Conservation (phyloP, 306 rosid genomes). For the Prunus campanulata region DNA sequence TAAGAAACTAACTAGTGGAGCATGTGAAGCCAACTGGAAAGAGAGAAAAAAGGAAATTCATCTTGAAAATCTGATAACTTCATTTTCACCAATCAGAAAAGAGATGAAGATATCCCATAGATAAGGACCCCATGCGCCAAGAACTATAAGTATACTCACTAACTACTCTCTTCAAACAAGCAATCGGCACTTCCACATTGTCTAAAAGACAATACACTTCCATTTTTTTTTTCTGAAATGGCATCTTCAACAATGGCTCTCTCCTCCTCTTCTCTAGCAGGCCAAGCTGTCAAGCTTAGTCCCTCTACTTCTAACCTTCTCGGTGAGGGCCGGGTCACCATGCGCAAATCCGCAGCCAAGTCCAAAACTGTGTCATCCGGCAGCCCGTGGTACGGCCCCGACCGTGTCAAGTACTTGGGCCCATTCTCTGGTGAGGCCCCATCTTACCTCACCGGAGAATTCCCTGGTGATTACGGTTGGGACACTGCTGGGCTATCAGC, state of each 20-base stretch:
- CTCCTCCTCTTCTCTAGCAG: slow-evolving; percentile 31
- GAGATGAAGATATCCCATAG: slow-evolving; percentile 24
- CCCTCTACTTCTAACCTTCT: background rate
- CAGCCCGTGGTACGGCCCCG: background rate
- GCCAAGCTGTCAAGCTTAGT: slow-evolving; percentile 29
- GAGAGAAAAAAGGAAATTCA: background rate
- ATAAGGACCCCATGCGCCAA: slow-evolving; percentile 7
- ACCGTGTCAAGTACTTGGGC: slow-evolving; percentile 38
- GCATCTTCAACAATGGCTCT: slow-evolving; percentile 35
- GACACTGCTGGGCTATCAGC: slow-evolving; percentile 41
- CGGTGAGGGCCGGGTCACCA: slow-evolving; percentile 20
- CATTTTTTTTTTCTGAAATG: background rate
- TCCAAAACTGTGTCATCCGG: slow-evolving; percentile 2
- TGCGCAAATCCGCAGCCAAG: slow-evolving; percentile 20
- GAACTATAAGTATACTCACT: background rate
- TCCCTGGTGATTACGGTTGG: slow-evolving; percentile 37
- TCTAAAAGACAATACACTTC: background rate
- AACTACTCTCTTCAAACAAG: background rate
- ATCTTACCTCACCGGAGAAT: slow-evolving; percentile 28
- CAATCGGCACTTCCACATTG: background rate
- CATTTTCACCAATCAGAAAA: slow-evolving; percentile 22
- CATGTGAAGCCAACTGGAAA: too few relatives aligned
- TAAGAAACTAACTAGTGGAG: background rate
- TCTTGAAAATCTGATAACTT: background rate
- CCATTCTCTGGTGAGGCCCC: slow-evolving; percentile 39